A percentile compares a stretch with the other conserved stretches of the same genome.
Conservation (phyloP, 2,329 filamentous ascomycete species). For the Calonectria multiphialidica region DNA sequence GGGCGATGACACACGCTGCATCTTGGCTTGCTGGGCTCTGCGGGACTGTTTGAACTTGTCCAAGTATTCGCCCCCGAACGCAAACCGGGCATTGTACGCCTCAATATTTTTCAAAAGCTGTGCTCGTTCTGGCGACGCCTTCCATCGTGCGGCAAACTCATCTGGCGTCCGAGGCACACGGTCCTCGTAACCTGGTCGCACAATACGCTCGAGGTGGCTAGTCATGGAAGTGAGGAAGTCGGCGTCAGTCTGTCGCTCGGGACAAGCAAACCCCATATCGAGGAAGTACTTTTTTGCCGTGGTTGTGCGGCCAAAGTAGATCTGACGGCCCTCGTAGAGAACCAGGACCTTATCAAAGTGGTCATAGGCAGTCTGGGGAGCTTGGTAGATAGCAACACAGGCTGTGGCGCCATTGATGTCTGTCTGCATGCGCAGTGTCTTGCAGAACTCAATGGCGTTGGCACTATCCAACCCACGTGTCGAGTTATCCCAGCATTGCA, state of each 20-base stretch:
- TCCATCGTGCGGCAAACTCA: constrained; percentile 53
- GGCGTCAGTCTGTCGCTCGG: constrained; percentile 39
- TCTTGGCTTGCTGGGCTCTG: constrained; percentile 44
- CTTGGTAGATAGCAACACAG: constrained; percentile 67
- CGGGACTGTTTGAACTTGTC: constrained; percentile 36
- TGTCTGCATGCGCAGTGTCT: constrained; percentile 40
- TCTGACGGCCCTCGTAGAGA: no score
- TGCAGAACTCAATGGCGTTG: constrained; percentile 43
- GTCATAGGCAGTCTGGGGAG: constrained; percentile 69
- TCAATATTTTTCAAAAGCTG: constrained; percentile 44
- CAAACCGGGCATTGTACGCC: constrained; percentile 41
- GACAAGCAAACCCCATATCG: constrained; percentile 45
- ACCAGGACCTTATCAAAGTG: constrained; percentile 76
- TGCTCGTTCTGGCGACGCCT: constrained; percentile 37
- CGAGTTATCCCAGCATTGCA: constrained; percentile 49
- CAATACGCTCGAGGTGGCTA: constrained; percentile 49
- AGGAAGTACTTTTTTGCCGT: constrained; percentile 73
- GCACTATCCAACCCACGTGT: constrained; percentile 46
- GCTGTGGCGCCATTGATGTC: constrained; percentile 42
- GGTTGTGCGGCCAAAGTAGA: constrained; percentile 59
- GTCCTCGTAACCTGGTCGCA: constrained; percentile 47
- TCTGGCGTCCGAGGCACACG: constrained; percentile 50
- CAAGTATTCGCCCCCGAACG: constrained; percentile 24
- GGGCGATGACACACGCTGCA: constrained; percentile 57
- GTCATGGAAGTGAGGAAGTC: constrained; percentile 57